Base-by-base conservation (phyloP, 495 filamentous ascomycete species). In the Penicillium nucicola region DNA sequence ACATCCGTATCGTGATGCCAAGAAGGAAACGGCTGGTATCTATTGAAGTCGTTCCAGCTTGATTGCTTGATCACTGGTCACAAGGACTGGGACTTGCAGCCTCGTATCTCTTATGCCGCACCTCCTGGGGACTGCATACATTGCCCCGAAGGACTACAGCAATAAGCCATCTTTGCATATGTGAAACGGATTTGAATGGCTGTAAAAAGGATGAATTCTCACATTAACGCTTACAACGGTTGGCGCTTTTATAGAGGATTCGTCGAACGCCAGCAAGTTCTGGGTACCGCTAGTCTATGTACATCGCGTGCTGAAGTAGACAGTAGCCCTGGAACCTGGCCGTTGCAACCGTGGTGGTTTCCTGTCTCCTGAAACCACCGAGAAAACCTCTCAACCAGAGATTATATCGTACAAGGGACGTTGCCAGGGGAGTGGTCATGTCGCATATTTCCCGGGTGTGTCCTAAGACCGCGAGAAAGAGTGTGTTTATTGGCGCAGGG, bases 401-500 rank as follows among this genome's bases (percentile, higher is more conserved):
- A 53, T 52, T 34, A 50, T 72, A 72, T 71, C 63, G 68, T 74
- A 74, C 70, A 74, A 55, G 45, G 52, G 48, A 30, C 41, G 49
- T 56, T 54, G 44, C 56, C 62, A 45, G 50, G 23, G 37, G 46
- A 28, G 48, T 59, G 50, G 55, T 62, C 58, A 51, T 64, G 46
- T 62, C 64, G 50, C 61, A 56, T 64, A 40, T 51, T 41, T 45
- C 33, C 44, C 45, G 49, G 48, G 44, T 33, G 48, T 42, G 46
- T 20, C 32, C 13, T 32, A 34, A 42, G 37, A 42, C 37, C 30
- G 39, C 19, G 32, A 49, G 12, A 42, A 49, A 22, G 20, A 10
- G 28, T 32, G 37, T 47, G 14, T 46, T 58, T 66, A 73, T 56
- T 73, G 61, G 63, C 67, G 61, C 58, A 58, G 52, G 36, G 67